Conservation (phyloP, 1,284 basidiomycete species). For the Veloporphyrellus conicus region DNA sequence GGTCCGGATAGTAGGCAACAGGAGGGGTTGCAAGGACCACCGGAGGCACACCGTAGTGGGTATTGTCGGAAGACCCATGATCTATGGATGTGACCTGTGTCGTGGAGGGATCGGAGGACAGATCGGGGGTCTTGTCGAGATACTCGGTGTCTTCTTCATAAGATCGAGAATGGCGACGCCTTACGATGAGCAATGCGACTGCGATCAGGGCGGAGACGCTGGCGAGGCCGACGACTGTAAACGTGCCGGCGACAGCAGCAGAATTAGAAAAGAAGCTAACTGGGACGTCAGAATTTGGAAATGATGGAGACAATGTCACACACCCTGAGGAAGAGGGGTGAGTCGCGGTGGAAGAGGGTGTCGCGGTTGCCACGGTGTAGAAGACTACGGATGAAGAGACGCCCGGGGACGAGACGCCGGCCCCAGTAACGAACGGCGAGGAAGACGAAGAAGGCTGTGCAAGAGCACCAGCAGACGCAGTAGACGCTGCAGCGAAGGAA, state of each 20-base stretch:
- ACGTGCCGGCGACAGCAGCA: conserved; percentile 46
- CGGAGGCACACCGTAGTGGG: conserved; percentile 22
- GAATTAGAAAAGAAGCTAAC: conserved; percentile 47
- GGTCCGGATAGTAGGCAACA: conserved; percentile 26
- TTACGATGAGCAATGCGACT: conserved; percentile 22
- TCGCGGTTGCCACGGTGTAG: not conserved
- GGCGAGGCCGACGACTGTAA: conserved; percentile 36
- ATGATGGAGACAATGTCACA: not conserved
- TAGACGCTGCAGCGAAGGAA: not conserved
- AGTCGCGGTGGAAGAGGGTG: conserved; percentile 17
- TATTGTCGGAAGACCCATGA: conserved; percentile 22
- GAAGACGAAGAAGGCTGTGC: conserved; percentile 8
- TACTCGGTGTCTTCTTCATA: conserved; percentile 31
- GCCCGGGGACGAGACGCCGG: not conserved
- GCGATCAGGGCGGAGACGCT: conserved; percentile 29
- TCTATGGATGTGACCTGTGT: conserved; percentile 12
- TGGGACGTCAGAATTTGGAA: not conserved
- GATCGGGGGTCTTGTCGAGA: conserved; percentile 24
- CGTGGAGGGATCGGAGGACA: conserved; percentile 9
- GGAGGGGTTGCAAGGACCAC: conserved; percentile 17
- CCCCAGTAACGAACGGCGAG: not conserved
- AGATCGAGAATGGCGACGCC: conserved; percentile 19
- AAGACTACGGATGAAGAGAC: not conserved
- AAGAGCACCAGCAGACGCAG: not conserved
- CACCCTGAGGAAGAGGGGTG: conserved; percentile 22